phyloP scores from a whole-genome alignment of 1,284 basidiomycete genomes.

The Ceraceosorus guamensis region DNA sequence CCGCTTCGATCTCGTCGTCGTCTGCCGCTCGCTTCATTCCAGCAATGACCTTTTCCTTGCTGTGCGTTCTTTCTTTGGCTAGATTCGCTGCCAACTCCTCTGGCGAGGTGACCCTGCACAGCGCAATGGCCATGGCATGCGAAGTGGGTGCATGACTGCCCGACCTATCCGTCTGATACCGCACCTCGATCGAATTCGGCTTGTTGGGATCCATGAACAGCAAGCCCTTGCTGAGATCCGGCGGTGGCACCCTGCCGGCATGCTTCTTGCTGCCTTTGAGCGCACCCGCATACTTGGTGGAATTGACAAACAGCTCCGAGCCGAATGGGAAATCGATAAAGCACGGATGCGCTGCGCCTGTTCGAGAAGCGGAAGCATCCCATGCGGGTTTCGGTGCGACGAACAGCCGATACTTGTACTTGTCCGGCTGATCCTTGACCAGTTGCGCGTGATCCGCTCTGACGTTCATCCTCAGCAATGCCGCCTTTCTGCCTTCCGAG shows the following conservation, averaged over 20 bases:
- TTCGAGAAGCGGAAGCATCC: constrained; percentile 18
- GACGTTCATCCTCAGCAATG: constrained; percentile 26
- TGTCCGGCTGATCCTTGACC: constrained; percentile 8
- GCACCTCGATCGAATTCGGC: no score
- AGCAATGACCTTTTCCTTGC: constrained; percentile 29
- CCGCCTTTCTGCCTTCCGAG: no score
- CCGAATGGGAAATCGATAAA: constrained; percentile 37
- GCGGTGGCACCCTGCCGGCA: constrained; percentile 34
- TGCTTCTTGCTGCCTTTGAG: constrained; percentile 43
- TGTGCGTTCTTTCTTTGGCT: constrained; percentile 17
- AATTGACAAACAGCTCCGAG: constrained; percentile 37
- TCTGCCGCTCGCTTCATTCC: constrained; percentile 29
- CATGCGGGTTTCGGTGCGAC: constrained; percentile 33
- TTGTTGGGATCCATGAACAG: no score
- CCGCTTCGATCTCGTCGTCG: constrained; percentile 41
- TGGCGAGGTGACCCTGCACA: constrained; percentile 28
- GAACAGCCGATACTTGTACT: constrained; percentile 30
- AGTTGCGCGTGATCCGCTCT: constrained; percentile 20
- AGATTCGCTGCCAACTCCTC: constrained; percentile 29
- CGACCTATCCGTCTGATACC: no score
- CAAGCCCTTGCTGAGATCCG: no score
- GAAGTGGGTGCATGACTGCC: no score
- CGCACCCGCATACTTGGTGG: constrained; percentile 17
- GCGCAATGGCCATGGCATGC: constrained; percentile 14
- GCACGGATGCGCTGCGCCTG: background rate